Evolutionary conservation across 352 stramenopile genomes (phyloP), one percentile per base, ranked within the genome.

Genomic region (Phytophthora rubi): DNA sequence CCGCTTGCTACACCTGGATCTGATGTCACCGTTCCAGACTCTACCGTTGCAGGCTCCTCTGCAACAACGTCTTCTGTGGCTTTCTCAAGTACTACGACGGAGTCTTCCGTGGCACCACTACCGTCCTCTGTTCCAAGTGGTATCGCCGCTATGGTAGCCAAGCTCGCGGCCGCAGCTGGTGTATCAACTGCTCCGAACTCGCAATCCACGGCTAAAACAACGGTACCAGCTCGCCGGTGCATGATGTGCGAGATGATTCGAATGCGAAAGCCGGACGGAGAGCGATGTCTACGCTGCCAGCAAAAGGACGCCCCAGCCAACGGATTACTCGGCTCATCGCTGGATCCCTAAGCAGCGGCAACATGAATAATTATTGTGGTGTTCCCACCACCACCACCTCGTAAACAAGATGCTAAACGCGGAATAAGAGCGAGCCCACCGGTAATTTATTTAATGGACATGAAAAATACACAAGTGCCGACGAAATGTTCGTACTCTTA

Each of bases 231-330:
- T 53, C 62, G 68, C 30, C 58, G 69, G 51, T 80, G 73, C 28
- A 80, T 80, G 67, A 80, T 83, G 65, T 83, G 76, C 45, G 72
- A 77, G 35, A 80, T 83, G 69, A 83, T 83, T 68, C 72, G 72
- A 32, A 71, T 83, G 63, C 73, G 72, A 39, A 83, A 83, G 42
- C 76, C 76, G 9, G 66, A 76, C 60, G 72, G 62, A 39, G 76
- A 76, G 26, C 65, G 69, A 42, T 83, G 76, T 56, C 51, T 83
- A n/a, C 76, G 72, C 26, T 83, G 76, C 35, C 72, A 76, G 39
- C 54, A 83, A 54, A 77, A 70, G 12, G 70, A 23, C 33, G 12
- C 6, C 16, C 45, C 37, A 62, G 45, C 54, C 28, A 68, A 66
- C 26, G 52, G 15, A 4, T 13, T 37, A 18, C 28, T 60, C 12